Evolutionary conservation across 495 filamentous ascomycete genomes (phyloP).

Genomic region (Poronia punctata): DNA sequence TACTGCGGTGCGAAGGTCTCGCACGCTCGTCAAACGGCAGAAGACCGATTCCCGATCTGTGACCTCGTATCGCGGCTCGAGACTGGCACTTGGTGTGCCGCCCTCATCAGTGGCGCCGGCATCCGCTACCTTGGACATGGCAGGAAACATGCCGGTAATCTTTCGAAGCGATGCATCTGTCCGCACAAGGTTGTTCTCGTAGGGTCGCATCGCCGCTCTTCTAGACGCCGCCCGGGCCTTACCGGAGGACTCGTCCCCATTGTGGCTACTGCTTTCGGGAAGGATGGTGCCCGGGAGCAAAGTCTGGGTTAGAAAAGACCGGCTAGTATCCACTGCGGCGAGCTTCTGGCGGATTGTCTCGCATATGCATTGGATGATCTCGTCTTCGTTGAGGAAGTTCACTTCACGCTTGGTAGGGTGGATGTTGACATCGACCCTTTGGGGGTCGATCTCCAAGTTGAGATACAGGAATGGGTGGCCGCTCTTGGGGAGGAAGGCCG

Average conservation of each 20-base stretch:
- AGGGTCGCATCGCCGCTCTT: slow-evolving; percentile 50
- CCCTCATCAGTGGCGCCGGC: slow-evolving; percentile 18
- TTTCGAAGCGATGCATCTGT: slow-evolving; percentile 88
- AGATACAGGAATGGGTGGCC: slow-evolving; percentile 94
- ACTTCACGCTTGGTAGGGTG: slow-evolving; percentile 98
- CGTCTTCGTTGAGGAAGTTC: slow-evolving; percentile 96
- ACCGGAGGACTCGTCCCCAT: slow-evolving; percentile 19
- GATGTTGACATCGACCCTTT: slow-evolving; percentile 93
- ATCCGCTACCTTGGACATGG: slow-evolving; percentile 25
- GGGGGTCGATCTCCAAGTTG: slow-evolving; percentile 87
- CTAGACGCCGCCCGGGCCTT: slow-evolving; percentile 35
- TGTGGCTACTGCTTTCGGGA: slow-evolving; percentile 27
- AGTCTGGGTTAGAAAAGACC: slow-evolving; percentile 90
- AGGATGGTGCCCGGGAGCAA: slow-evolving; percentile 63
- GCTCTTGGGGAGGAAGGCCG: slow-evolving; percentile 84
- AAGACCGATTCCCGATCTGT: slow-evolving; percentile 59
- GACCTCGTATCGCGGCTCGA: slow-evolving; percentile 60
- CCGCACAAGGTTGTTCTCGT: slow-evolving; percentile 85
- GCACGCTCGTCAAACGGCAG: slow-evolving; percentile 71
- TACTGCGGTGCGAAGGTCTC: slow-evolving; percentile 71
- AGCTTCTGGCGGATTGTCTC: slow-evolving; percentile 71
- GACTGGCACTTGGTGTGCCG: slow-evolving; percentile 13
- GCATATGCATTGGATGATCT: slow-evolving; percentile 87
- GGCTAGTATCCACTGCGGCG: slow-evolving; percentile 84
- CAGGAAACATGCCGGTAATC: slow-evolving; percentile 87